phyloP scores from a whole-genome alignment of 1,139 yeast genomes.

The Geotrichum histeridarum region DNA sequence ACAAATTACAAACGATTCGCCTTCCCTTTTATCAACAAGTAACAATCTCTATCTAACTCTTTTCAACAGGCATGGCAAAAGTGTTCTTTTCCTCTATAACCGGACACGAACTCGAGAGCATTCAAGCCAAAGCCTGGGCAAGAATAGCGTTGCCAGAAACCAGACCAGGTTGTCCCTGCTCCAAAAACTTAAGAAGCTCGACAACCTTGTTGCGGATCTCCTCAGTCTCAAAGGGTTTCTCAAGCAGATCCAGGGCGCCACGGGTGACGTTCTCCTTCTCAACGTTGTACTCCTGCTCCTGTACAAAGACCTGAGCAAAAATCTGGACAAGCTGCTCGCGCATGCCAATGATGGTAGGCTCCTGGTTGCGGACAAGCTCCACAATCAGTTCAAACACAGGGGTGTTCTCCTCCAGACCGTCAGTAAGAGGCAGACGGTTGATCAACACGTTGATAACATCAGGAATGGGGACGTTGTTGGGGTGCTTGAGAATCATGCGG shows the following conservation, averaged over 20 bases:
- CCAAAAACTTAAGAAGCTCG: constrained; percentile 68
- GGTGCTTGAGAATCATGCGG: constrained; percentile 75
- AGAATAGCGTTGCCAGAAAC: constrained; percentile 26
- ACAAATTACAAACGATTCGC: neutral
- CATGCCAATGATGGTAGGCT: constrained; percentile 51
- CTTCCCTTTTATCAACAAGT: neutral
- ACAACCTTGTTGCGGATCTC: constrained; percentile 62
- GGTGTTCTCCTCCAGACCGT: constrained; percentile 87
- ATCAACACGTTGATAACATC: constrained; percentile 76
- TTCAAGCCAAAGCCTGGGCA: constrained; percentile 18
- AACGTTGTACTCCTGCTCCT: constrained; percentile 59
- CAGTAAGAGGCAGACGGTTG: constrained; percentile 75
- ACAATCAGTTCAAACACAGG: constrained; percentile 80
- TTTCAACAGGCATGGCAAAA: neutral
- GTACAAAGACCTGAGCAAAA: constrained; percentile 65
- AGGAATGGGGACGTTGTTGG: constrained; percentile 67
- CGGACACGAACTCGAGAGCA: no score
- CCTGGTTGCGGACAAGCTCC: constrained; percentile 61
- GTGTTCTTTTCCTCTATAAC: no score
- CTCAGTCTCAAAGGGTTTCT: constrained; percentile 68
- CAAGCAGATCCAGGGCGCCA: constrained; percentile 54
- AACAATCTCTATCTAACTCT: neutral
- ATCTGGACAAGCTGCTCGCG: constrained; percentile 64
- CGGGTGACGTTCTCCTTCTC: constrained; percentile 50
- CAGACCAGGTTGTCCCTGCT: constrained; percentile 54